A percentile compares a stretch with the other conserved stretches of the same genome.
Conservation (phyloP, 2,329 filamentous ascomycete species). For the Didymellaceae sp. region DNA sequence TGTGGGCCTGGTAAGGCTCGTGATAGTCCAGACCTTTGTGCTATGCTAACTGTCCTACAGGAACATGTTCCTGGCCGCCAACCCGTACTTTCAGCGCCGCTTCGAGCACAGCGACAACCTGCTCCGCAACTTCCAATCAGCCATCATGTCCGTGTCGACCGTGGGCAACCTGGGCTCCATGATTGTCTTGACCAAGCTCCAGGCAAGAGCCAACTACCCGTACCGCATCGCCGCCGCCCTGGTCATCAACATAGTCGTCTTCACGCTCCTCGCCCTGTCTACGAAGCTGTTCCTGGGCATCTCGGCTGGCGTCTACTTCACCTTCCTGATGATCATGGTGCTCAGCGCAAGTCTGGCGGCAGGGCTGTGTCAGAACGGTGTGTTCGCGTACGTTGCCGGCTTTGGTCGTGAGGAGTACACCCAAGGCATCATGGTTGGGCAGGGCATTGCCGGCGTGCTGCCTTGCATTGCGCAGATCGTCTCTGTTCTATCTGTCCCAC, state of each 20-base stretch:
- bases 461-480: slow-evolving; percentile 87
- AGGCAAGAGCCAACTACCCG: slow-evolving; percentile 84
- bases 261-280: slow-evolving; percentile 79
- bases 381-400: slow-evolving; percentile 87
- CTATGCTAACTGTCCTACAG: slow-evolving; percentile 53
- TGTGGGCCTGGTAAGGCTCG: slow-evolving; percentile 85
- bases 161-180: slow-evolving; percentile 80
- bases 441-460: slow-evolving; percentile 88
- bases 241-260: slow-evolving; percentile 76
- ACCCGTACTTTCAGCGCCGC: slow-evolving; percentile 87
- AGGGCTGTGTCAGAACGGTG: slow-evolving; percentile 88
- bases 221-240: slow-evolving; percentile 82
- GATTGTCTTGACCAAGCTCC: slow-evolving; percentile 78
- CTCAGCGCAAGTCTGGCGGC: slow-evolving; percentile 79
- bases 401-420: slow-evolving; percentile 90
- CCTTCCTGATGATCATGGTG: slow-evolving; percentile 83
- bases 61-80: slow-evolving; percentile 98
- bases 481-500: slow-evolving; percentile 73
- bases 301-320: slow-evolving; percentile 73
- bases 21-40: no score
- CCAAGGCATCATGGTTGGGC: slow-evolving; percentile 94
- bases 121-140: slow-evolving; percentile 82
- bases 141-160: slow-evolving; percentile 86
- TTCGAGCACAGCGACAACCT: slow-evolving; percentile 76
- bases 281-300: slow-evolving; percentile 71